Conservation (phyloP, 306 rosid species). For the Begonia loranthoides region DNA sequence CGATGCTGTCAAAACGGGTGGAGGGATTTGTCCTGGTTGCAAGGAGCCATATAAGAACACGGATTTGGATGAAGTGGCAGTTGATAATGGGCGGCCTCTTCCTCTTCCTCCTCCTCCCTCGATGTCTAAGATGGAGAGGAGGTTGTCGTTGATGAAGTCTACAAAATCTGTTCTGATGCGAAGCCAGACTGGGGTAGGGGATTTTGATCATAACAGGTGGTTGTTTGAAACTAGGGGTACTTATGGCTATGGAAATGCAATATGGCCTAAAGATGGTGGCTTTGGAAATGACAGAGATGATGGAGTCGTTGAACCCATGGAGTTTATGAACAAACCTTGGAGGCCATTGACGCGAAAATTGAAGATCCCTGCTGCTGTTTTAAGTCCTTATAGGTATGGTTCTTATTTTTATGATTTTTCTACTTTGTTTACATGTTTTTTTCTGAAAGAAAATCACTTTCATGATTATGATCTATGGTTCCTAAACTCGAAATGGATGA, state of each 20-base stretch:
- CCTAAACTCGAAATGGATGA: too few species aligned
- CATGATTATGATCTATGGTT: too few species aligned
- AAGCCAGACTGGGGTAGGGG: slow-evolving; percentile 70
- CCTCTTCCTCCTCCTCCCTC: slow-evolving; percentile 58
- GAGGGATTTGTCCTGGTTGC: slow-evolving; percentile 80
- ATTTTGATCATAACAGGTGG: slow-evolving; percentile 92
- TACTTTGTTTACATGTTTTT: too few species aligned
- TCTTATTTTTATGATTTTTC: slow-evolving; percentile 2
- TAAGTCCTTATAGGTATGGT: slow-evolving; percentile 79
- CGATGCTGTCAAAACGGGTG: slow-evolving; percentile 76
- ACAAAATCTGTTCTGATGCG: slow-evolving; percentile 67
- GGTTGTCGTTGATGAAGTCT: slow-evolving; percentile 79
- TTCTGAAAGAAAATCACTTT: too few species aligned
- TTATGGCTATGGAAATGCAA: slow-evolving; percentile 94
- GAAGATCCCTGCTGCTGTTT: slow-evolving; percentile 84
- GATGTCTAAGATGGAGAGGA: slow-evolving; percentile 79
- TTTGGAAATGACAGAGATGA: slow-evolving; percentile 49
- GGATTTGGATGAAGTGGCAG: slow-evolving; percentile 63
- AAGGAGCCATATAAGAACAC: slow-evolving; percentile 78
- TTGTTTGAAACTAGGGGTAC: slow-evolving; percentile 89
- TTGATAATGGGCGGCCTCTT: slow-evolving; percentile 48
- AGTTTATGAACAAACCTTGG: slow-evolving; percentile 73
- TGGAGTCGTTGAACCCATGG: slow-evolving; percentile 45
- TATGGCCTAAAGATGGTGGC: slow-evolving; percentile 87
- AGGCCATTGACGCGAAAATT: slow-evolving; percentile 82